Evolutionary conservation across 345 rosid genomes (phyloP).

Genomic region (Eutrema yunnanense): DNA sequence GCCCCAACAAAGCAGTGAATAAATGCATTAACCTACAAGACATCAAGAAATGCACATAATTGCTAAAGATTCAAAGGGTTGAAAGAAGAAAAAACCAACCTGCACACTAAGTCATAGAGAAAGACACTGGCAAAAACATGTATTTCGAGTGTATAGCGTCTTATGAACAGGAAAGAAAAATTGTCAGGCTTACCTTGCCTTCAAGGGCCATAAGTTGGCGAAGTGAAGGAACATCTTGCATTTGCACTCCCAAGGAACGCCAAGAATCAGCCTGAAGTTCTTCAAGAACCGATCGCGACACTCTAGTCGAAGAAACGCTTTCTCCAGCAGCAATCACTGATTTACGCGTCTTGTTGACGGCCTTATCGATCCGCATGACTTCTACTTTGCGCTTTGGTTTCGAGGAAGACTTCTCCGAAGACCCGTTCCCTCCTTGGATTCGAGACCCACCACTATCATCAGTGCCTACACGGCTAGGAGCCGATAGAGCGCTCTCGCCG

Average conservation of each 20-base stretch:
- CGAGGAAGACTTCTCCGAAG: slow-evolving; percentile 17
- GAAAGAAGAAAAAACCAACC: not conserved
- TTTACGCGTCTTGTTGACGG: slow-evolving; percentile 42
- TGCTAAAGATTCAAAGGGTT: not conserved
- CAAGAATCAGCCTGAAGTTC: slow-evolving; percentile 57
- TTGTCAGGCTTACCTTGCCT: slow-evolving; percentile 47
- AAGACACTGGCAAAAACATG: not conserved
- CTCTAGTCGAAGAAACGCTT: slow-evolving; percentile 60
- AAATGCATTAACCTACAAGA: slow-evolving; percentile 69
- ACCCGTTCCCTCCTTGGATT: not conserved
- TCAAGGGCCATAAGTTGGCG: slow-evolving; percentile 54
- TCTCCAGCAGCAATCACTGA: slow-evolving; percentile 42
- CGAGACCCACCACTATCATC: slow-evolving; percentile 20
- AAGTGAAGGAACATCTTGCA: slow-evolving; percentile 72
- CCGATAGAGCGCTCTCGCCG: slow-evolving; percentile 32
- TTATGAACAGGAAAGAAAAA: not conserved
- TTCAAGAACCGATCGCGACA: slow-evolving; percentile 40
- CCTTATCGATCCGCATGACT: slow-evolving; percentile 33
- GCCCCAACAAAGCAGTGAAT: slow-evolving; percentile 80
- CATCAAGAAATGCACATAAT: not conserved
- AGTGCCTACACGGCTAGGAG: not conserved
- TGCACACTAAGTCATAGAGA: not conserved
- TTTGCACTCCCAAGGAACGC: slow-evolving; percentile 59
- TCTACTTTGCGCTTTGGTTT: slow-evolving; percentile 20
- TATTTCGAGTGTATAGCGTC: not conserved